A percentile compares a stretch with the other conserved stretches of the same genome.
Evolutionary conservation across 208 protist genomes (phyloP).

Genomic region (Acanthamoeba castellanii): DNA sequence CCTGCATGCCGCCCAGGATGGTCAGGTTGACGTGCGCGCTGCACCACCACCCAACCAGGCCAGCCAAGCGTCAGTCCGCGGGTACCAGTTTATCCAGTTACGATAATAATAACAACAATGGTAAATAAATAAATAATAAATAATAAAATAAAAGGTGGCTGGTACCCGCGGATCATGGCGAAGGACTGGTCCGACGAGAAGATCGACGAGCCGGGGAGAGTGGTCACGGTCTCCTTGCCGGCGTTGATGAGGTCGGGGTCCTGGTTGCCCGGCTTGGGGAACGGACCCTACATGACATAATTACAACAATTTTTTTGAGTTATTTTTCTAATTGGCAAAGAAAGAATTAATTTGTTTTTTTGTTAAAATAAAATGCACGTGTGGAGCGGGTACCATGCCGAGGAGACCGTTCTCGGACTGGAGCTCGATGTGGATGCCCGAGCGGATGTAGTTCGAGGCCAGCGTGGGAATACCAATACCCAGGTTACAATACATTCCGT

Average conservation of each 20-base stretch:
- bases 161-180: slow-evolving; percentile 96
- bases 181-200: slow-evolving; percentile 96
- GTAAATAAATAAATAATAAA: slow-evolving; percentile 52
- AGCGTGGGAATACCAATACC: slow-evolving; percentile 98
- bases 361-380: no score
- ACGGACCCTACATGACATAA: slow-evolving; percentile 90
- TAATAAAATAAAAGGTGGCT: slow-evolving; percentile 72
- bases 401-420: slow-evolving; percentile 95
- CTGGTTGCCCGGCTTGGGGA: slow-evolving; percentile 92
- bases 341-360: neutral
- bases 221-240: slow-evolving; percentile 97
- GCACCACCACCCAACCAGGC: neutral
- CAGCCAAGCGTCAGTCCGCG: no score
- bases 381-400: slow-evolving; percentile 83
- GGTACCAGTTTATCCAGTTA: no score
- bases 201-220: slow-evolving; percentile 94
- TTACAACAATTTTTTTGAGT: no score
- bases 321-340: no score
- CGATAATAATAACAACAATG: neutral
- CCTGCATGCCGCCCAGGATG: slow-evolving; percentile 97
- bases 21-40: slow-evolving; percentile 96
- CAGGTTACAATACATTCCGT: slow-evolving; percentile 97
- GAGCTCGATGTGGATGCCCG: slow-evolving; percentile 92
- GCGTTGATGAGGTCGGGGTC: slow-evolving; percentile 97
- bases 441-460: slow-evolving; percentile 93